A percentile compares a stretch with the other conserved stretches of the same genome.
Conservation (phyloP, 371 early-diverging fungal species). For the Blastocladiella emersonii region DNA sequence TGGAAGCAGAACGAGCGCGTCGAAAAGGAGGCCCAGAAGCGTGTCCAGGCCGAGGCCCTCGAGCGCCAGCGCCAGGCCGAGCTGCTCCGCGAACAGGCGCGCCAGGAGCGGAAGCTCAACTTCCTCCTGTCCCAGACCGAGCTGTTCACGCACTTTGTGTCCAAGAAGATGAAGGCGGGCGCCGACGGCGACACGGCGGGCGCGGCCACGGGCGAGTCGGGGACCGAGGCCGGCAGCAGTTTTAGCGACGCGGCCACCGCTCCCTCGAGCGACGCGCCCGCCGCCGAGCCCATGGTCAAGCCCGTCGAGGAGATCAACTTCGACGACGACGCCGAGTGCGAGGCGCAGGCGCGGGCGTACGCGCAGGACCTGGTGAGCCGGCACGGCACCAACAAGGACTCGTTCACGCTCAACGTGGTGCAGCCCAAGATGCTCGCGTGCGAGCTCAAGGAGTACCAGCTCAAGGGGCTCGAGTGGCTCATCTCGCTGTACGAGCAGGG, state of each 20-base stretch:
- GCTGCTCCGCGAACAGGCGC: slow-evolving; percentile 72
- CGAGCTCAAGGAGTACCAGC: slow-evolving; percentile 84
- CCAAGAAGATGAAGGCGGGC: slow-evolving; percentile 47
- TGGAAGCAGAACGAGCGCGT: slow-evolving; percentile 85
- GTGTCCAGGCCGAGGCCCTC: slow-evolving; percentile 77
- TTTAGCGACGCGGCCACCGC: slow-evolving; percentile 11
- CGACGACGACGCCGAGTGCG: slow-evolving; percentile 34
- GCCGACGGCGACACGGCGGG: background rate
- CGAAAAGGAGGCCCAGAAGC: slow-evolving; percentile 76
- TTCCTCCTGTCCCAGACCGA: slow-evolving; percentile 95
- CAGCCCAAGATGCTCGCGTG: slow-evolving; percentile 84
- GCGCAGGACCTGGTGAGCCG: background rate
- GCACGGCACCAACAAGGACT: background rate
- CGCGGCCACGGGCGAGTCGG: background rate
- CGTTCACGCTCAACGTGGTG: slow-evolving; percentile 39
- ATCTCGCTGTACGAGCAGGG: slow-evolving; percentile 90
- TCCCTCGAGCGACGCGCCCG: slow-evolving; percentile 12
- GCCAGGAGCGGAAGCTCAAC: slow-evolving; percentile 90
- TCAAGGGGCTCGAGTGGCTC: slow-evolving; percentile 98
- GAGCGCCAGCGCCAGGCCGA: slow-evolving; percentile 72
- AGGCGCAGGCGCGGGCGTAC: background rate
- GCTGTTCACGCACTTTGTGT: slow-evolving; percentile 91
- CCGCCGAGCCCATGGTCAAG: slow-evolving; percentile 7
- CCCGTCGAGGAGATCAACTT: slow-evolving; percentile 54
- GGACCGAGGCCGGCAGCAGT: background rate